These are phyloP conservation scores for Cyclotella kingstonii DNA, from an alignment of 108 stramenopile species.

Conservation along the genomic window DNA sequence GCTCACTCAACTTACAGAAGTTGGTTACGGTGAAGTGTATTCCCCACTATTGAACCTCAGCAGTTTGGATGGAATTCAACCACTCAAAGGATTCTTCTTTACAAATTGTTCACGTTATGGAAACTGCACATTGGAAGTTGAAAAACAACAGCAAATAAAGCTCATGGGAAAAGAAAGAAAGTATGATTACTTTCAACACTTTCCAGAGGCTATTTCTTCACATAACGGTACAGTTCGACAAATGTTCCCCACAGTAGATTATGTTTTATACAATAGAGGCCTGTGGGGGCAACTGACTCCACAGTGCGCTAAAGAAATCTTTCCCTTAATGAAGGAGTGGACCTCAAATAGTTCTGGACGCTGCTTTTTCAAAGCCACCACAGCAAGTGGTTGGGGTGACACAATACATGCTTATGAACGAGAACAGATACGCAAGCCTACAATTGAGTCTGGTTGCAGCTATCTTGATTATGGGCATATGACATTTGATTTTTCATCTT, in stretches of 20 bases:
- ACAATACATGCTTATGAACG: background rate
- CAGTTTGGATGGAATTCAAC: no score
- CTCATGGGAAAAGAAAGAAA: no score
- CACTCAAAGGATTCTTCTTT: no score
- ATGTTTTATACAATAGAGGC: conserved; percentile 26
- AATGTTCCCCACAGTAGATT: background rate
- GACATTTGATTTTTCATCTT: conserved; percentile 2
- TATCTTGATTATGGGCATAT: conserved; percentile 15
- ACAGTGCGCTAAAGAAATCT: background rate
- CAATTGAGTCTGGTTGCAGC: conserved; percentile 12
- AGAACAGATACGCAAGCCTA: background rate
- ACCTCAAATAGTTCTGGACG: conserved; percentile 1
- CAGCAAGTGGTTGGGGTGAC: background rate
- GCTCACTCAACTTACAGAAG: conserved; percentile 8
- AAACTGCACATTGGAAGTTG: conserved; percentile 10
- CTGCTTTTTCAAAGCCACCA: conserved; percentile 21
- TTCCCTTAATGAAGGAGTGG: conserved; percentile 7
- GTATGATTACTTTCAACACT: conserved; percentile 13
- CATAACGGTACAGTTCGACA: background rate
- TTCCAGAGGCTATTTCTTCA: background rate
- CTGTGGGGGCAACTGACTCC: conserved; percentile 15
- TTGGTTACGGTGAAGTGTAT: no score
- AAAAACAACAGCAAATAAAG: conserved; percentile 10
- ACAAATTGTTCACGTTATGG: conserved; percentile 10
- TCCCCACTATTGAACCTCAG: no score